Conservation (phyloP, 2,329 filamentous ascomycete species). For the Penicillium sp. region DNA sequence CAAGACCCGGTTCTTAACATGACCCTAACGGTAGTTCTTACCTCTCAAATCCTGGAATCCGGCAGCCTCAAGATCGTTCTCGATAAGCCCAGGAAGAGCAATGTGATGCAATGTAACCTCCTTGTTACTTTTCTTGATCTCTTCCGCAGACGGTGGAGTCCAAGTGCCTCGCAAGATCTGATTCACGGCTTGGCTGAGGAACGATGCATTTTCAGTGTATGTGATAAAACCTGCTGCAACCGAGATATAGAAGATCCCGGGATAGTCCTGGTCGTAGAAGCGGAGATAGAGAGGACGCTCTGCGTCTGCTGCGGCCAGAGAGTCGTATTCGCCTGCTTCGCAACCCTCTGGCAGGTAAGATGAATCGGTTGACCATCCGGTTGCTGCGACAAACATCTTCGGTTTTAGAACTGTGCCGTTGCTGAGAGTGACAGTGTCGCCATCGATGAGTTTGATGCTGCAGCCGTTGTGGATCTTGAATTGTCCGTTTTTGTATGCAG, state of each 20-base stretch:
- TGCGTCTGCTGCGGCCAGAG: constrained; percentile 2
- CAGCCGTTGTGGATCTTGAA: constrained; percentile 5
- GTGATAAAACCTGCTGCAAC: constrained; percentile 6
- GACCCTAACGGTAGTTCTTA: neutral
- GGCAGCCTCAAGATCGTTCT: constrained; percentile 4
- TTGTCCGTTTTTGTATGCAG: constrained; percentile 3
- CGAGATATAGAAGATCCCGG: constrained; percentile 6
- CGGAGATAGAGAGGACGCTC: constrained; percentile 1
- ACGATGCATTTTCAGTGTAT: constrained; percentile 3
- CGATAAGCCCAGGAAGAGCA: constrained; percentile 4
- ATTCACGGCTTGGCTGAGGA: constrained; percentile 4
- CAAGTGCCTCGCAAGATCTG: constrained; percentile 3
- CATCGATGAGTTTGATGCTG: constrained; percentile 4
- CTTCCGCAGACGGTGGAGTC: constrained; percentile 4
- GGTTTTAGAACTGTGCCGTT: constrained; percentile 3
- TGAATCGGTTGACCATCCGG: constrained; percentile 7
- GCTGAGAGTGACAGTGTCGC: neutral
- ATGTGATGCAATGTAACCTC: constrained; percentile 6
- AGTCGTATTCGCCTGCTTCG: constrained; percentile 5
- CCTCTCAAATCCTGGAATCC: constrained; percentile 5
- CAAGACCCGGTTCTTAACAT: neutral
- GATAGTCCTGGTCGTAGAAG: constrained; percentile 8
- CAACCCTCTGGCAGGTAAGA: constrained; percentile 1
- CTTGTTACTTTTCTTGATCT: constrained; percentile 1
- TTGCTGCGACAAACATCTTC: constrained; percentile 3